These are phyloP conservation scores for Cymbidium sinense DNA, from an alignment of 106 monocot genomes.

Conservation along the genomic window DNA sequence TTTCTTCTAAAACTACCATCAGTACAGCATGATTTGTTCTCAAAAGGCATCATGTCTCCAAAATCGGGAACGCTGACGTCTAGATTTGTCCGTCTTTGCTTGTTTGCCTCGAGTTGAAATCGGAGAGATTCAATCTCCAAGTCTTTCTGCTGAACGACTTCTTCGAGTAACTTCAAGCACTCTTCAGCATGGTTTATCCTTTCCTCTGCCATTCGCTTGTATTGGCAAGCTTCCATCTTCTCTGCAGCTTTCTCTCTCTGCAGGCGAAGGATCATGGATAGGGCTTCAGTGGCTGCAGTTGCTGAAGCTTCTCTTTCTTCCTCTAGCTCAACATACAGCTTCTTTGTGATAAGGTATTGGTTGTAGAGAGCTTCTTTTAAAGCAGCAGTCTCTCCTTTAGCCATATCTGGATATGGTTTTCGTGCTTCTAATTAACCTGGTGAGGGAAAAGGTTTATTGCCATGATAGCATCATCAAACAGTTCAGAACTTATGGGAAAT, in stretches of 20 bases:
- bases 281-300: slow-evolving; percentile 66
- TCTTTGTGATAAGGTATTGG: slow-evolving; percentile 45
- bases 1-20: slow-evolving; percentile 28
- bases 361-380: slow-evolving; percentile 54
- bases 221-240: slow-evolving; percentile 87
- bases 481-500: neutral
- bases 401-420: slow-evolving; percentile 22
- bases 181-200: slow-evolving; percentile 57
- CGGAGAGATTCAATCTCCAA: slow-evolving; percentile 54
- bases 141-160: slow-evolving; percentile 66
- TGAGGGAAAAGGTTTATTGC: neutral
- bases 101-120: slow-evolving; percentile 31
- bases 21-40: slow-evolving; percentile 5
- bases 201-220: slow-evolving; percentile 81
- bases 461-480: neutral
- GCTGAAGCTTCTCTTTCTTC: slow-evolving; percentile 89
- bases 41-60: slow-evolving; percentile 3
- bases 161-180: slow-evolving; percentile 42
- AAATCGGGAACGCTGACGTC: slow-evolving; percentile 12
- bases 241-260: slow-evolving; percentile 72
- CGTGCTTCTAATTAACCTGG: neutral
- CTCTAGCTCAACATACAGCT: slow-evolving; percentile 58
- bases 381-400: slow-evolving; percentile 27
- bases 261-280: slow-evolving; percentile 80
- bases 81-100: slow-evolving; percentile 22